Base-by-base conservation (phyloP, 768 basidiomycete genomes). In the Termitomyces sp. region DNA sequence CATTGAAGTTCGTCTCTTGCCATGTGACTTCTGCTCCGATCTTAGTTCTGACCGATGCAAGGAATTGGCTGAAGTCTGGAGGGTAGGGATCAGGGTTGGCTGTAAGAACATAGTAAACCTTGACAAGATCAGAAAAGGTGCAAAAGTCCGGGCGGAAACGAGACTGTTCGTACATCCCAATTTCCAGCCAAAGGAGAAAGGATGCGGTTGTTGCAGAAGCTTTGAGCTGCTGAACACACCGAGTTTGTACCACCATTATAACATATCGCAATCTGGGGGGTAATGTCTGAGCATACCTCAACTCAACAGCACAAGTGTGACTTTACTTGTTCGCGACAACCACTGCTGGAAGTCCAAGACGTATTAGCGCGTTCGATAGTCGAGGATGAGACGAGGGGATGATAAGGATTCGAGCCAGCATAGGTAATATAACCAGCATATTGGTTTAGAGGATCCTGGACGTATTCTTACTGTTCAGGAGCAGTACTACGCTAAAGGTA, bases 401-500 rank as follows among this genome's bases (percentile, higher is more conserved):
- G 80, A 65, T 86, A 86, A 44, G 81, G 75, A 65, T 85, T 86
- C 4, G 69, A 75, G 5, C 67, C 72, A 1, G 85, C 81, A 59
- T 86, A 87, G 5, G 67, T 68, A 36, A 85, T 73, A 58, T 84
- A 85, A 9, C 81, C 81, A 4, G 82, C 79, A 63, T 86, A 86
- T 69, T 86, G 85, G 1, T 63, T 64, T 26, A 84, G 65, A 4
- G 75, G 74, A 60, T 78, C 73, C 75, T 76, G 47, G 15, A n/a
- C 5, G 13, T 10, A 29, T 46, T 18, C 49, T 24, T 15, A 9
- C 2, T 31, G 22, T 18, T 49, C 37, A n/a, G 31, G 12, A 31
- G 33, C 8, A 24, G 12, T 16, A 4, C 36, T 20, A 13, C 7
- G 12, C 12, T 39, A 18, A 52, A 26, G 5, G 16, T 50, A 13